Base-by-base conservation (phyloP, 305 asterid genomes). In the Fraxinus sp. region DNA sequence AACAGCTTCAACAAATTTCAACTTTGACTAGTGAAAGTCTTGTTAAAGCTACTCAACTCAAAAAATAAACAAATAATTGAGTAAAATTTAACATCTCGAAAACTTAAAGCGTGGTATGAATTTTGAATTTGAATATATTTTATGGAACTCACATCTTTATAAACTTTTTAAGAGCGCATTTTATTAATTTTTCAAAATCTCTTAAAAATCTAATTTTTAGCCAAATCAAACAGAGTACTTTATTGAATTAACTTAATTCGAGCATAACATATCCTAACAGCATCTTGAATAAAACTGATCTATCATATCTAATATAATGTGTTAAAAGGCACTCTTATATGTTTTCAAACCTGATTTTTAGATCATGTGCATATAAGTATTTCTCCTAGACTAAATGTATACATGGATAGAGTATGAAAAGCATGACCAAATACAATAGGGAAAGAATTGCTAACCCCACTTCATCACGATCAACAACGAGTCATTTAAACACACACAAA, bases 401-500 rank as follows among this genome's bases (percentile, higher is more conserved):
- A 41, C 52, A 41, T 3, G 0, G n/a, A 49, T 14, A 49, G 13
- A 37, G 18, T 85, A 80, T 87, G 84, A 84, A 86, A 83, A 78
- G 86, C 86, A 83, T 80, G 85, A 74, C 41, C 37, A 37, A 64
- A 74, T 78, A 41, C 9, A 16, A 24, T 1, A 11, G 3, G 70
- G 44, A 77, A 77, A 78, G 78, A 78, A 86, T 49, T 77, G 76
- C 75, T 70, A 22, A 36, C 13, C 22, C 18, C 77, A 41, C 24
- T 64, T 33, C 41, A 46, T 46, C 57, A 9, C 14, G 0, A 46
- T 13, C 36, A 33, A 33, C n/a, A 46, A 46, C 57, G n/a, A 13
- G n/a, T 46, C n/a, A 1, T 11, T 46, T 46, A 46, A 41, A 41
- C 49, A 1, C n/a, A 46, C 18, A 46, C 57, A 46, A 2, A 0